These are phyloP conservation scores for Vitis hybrid DNA, from an alignment of 177 flowering plant genomes.

Conservation along the genomic window DNA sequence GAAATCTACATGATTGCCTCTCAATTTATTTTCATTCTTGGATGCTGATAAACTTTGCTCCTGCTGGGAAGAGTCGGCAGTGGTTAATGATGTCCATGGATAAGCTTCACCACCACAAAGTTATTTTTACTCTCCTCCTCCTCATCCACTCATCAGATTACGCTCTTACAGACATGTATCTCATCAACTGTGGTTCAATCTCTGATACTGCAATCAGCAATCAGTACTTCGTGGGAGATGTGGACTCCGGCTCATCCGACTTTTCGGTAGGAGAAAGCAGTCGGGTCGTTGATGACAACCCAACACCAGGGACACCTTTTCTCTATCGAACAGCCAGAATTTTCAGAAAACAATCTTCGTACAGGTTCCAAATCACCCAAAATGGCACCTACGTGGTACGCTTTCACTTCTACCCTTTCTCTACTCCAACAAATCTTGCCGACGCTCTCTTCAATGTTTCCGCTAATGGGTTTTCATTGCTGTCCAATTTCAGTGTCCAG, in stretches of 20 bases:
- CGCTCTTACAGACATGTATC: neutral
- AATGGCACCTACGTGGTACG: slow-evolving; percentile 23
- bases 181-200: slow-evolving; percentile 28
- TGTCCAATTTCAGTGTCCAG: slow-evolving; percentile 15
- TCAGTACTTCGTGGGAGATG: slow-evolving; percentile 15
- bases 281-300: neutral
- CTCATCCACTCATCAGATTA: neutral
- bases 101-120: too few relatives aligned
- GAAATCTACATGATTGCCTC: too few relatives aligned
- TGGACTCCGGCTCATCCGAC: neutral
- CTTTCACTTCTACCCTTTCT: slow-evolving; percentile 31
- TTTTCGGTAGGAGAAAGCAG: neutral
- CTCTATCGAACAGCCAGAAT: slow-evolving; percentile 33
- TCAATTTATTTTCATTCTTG: too few relatives aligned
- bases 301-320: neutral
- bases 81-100: too few relatives aligned
- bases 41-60: too few relatives aligned
- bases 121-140: neutral
- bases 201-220: neutral
- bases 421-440: slow-evolving; percentile 4
- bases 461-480: slow-evolving; percentile 12
- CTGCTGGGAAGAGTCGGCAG: too few relatives aligned
- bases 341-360: slow-evolving; percentile 14
- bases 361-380: slow-evolving; percentile 9
- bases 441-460: slow-evolving; percentile 25